phyloP scores from a whole-genome alignment of 192 early-diverging fungal species.

The Entrophospora sp. region DNA sequence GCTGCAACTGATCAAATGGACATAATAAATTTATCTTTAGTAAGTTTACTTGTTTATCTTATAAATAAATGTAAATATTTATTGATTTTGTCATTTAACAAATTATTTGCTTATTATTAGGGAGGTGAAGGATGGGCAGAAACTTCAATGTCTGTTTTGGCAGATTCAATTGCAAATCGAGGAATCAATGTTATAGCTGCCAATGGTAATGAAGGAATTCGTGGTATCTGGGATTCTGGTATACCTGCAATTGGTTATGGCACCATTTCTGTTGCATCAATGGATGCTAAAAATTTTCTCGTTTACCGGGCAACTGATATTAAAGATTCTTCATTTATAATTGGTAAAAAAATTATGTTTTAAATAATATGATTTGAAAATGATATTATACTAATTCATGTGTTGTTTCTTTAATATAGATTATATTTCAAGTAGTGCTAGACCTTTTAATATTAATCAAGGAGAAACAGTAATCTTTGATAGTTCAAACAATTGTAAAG shows the following conservation, averaged over 20 bases:
- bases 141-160: constrained; percentile 40
- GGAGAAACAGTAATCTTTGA: too few species aligned
- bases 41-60: neutral
- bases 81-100: neutral
- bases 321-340: neutral
- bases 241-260: constrained; percentile 21
- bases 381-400: too few species aligned
- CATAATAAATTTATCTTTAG: constrained; percentile 18
- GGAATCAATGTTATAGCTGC: constrained; percentile 58
- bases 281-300: constrained; percentile 26
- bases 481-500: too few species aligned
- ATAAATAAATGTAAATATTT: too few species aligned
- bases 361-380: too few species aligned
- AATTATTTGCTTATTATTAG: neutral
- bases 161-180: constrained; percentile 29
- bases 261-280: constrained; percentile 46
- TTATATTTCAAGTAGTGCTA: too few species aligned
- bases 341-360: neutral
- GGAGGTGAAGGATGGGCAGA: constrained; percentile 31
- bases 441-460: too few species aligned
- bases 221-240: constrained; percentile 31
- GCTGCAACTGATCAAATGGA: constrained; percentile 30
- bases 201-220: constrained; percentile 66
- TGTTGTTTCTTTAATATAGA: too few species aligned
- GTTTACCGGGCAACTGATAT: neutral